These are phyloP conservation scores for Craterostigma plantagineum DNA, from an alignment of 257 asterid genomes.

Conservation along the genomic window DNA sequence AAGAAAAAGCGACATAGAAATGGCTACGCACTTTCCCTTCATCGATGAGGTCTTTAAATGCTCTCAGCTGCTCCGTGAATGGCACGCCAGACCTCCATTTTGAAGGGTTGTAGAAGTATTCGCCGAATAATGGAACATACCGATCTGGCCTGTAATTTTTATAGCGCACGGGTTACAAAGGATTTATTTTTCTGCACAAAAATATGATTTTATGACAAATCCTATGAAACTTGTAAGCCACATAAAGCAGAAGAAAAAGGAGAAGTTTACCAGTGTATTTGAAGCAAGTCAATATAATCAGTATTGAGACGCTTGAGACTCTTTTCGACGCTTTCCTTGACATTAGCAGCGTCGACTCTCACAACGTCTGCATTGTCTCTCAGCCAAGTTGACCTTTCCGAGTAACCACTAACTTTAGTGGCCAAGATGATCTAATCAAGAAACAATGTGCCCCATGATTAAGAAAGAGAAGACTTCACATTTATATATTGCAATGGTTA, in stretches of 20 bases:
- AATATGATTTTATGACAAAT: neutral
- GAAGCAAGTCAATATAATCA: slow-evolving; percentile 88
- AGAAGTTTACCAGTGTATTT: slow-evolving; percentile 71
- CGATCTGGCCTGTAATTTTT: slow-evolving; percentile 82
- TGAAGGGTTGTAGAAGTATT: slow-evolving; percentile 47
- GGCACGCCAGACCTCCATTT: slow-evolving; percentile 78
- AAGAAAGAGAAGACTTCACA: no score
- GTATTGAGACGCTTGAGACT: slow-evolving; percentile 83
- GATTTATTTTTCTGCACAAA: neutral
- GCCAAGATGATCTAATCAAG: slow-evolving; percentile 63
- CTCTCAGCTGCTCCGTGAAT: slow-evolving; percentile 63
- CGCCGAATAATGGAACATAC: slow-evolving; percentile 70
- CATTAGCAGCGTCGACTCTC: slow-evolving; percentile 88
- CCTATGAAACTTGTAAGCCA: neutral
- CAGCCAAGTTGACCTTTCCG: slow-evolving; percentile 36
- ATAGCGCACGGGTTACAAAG: neutral
- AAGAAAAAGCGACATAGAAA: slow-evolving; percentile 6
- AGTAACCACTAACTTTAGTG: slow-evolving; percentile 83
- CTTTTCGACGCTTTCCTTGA: slow-evolving; percentile 81
- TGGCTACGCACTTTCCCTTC: slow-evolving; percentile 58
- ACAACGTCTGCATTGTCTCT: slow-evolving; percentile 43
- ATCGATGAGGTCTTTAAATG: slow-evolving; percentile 65
- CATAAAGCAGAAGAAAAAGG: neutral
- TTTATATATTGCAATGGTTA: no score
- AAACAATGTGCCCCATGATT: neutral